phyloP scores from a whole-genome alignment of 768 basidiomycete genomes.

The Pisolithus microcarpus region DNA sequence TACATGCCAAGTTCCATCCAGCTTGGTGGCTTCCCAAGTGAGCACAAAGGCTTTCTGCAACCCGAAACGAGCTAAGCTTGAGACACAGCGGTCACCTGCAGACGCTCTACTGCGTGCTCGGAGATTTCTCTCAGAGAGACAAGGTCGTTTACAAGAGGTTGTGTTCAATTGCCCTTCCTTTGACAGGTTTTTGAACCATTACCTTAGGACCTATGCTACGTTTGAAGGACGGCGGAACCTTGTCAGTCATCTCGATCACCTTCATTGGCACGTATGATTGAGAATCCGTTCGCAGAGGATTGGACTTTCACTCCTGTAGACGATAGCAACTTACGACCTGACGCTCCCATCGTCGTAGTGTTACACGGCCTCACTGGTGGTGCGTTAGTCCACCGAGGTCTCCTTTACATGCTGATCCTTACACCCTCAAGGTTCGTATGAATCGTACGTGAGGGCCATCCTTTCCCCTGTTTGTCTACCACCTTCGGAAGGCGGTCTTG shows the following conservation, averaged over 20 bases:
- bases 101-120: conserved; percentile 25
- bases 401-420: conserved; percentile 1
- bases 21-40: conserved; percentile 30
- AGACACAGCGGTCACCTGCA: conserved; percentile 25
- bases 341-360: conserved; percentile 27
- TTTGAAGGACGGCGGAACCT: conserved; percentile 26
- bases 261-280: neutral
- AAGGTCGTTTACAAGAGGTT: conserved; percentile 26
- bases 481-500: conserved; percentile 74
- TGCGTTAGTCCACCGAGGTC: conserved; percentile 6
- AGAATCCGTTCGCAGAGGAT: conserved; percentile 16
- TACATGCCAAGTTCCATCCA: conserved; percentile 22
- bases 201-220: conserved; percentile 21
- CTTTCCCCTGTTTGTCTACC: conserved; percentile 66
- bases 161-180: neutral
- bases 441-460: conserved; percentile 82
- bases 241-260: conserved; percentile 17
- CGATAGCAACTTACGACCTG: conserved; percentile 11
- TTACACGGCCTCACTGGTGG: conserved; percentile 28
- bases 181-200: conserved; percentile 3
- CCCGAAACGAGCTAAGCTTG: conserved; percentile 10
- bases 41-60: neutral
- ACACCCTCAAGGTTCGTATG: conserved; percentile 62
- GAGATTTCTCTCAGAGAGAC: conserved; percentile 26
- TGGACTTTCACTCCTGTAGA: conserved; percentile 28